Evolutionary conservation across 768 basidiomycete genomes (phyloP), one percentile per base, ranked within the genome.

Genomic region (Boletus subparvulus): DNA sequence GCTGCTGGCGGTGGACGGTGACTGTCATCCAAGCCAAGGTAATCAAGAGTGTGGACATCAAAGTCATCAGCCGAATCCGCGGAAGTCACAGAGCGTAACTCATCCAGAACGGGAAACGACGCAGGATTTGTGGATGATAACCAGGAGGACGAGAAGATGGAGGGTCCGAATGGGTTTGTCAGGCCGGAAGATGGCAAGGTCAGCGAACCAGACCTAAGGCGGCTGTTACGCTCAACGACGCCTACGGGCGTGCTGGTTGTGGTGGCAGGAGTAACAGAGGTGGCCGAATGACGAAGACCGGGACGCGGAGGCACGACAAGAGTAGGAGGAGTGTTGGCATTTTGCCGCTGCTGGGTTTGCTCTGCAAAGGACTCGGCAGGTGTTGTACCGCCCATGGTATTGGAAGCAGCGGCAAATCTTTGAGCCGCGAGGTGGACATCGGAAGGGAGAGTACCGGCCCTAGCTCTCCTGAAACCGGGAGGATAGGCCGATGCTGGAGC

Each of bases 381-480:
- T 67, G 77, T 58, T 46, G 80, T 76, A 65, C 75, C 79, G 43
- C 78, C 73, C 64, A 86, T 70, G 33, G 81, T 83, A 73, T 73
- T 81, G 26, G 85, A 81, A 55, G 86, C 80, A 33, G 87, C 85
- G 30, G 86, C 87, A 73, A 85, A 92, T 55, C 87, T 84, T 72
- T 92, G 89, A 50, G 92, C 87, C 56, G 88, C 90, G 64, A 93
- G 86, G 68, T 90, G 88, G 51, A 96, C 88, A 72, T 95, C 95
- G 64, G 94, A 96, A 75, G 95, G 95, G 68, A 98, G 84, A 80
- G 95, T 98, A 55, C 94, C 96, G 63, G 95, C 96, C 86, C 94
- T 87, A 69, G 94, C 92, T 80, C 94, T 86, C 77, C 92, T 85
- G 73, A 94, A 96, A 59, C 92, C 90, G 53, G 89, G 80, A 58